Evolutionary conservation across 1,284 basidiomycete species (phyloP), one percentile per base, ranked within the genome.

Genomic region (Peniophora sp.): DNA sequence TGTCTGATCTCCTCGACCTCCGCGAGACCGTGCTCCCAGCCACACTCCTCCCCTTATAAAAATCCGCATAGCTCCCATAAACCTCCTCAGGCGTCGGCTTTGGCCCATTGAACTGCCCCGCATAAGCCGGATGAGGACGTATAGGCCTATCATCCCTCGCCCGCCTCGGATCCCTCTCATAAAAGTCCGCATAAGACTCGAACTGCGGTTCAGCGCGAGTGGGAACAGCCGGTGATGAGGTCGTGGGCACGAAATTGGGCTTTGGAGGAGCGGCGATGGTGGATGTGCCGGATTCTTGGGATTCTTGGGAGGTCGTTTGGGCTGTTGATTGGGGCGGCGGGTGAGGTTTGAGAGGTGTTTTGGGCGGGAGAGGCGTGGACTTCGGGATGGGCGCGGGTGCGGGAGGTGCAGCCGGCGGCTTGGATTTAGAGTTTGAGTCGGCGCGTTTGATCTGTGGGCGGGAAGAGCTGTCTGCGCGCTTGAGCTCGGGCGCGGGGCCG

Each of bases 131-230:
- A 32, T 49, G 6, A 2, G 54, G 54, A 6, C 55, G 27, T 3
- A 52, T 54, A 2, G 54, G 54, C 42, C 51, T 32, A 36, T 55
- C 50, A 9, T 49, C 53, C 14, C 51, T 41, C 14, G n/a, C 47
- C 47, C 24, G 47, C 23, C 35, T 45, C 3, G 54, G 42, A 35
- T 55, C 54, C 10, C 49, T 52, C 6, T 49, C 53, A 36, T 49
- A 56, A 18, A 55, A 55, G 20, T 55, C 55, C 1, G 51, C 51
- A 15, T 56, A 53, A 14, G 23, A 41, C 10, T 41, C 37, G 37
- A 49, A 48, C 20, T 44, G 36, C 43, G 48, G 54, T 3, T 39
- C 42, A 24, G 48, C 47, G 8, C 51, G 47, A 18, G 43, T 10
- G 9, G 43, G 27, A 12, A 32, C 27, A 12, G 27, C 27, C 12